Evolutionary conservation across 805 yeast species (phyloP).

Genomic region (Spathaspora boniae): DNA sequence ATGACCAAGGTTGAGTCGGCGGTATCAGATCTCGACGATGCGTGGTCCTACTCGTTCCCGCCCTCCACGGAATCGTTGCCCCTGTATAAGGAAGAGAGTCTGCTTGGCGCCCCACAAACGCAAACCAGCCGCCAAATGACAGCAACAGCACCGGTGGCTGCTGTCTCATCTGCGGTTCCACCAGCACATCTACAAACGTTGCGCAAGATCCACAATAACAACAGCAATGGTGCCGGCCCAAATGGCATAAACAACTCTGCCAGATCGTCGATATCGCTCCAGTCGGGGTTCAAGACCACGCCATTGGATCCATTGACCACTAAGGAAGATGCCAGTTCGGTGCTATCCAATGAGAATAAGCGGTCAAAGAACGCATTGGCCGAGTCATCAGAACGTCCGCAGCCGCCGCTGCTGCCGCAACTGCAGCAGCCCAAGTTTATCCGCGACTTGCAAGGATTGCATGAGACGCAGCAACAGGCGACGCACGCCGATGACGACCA

Average conservation of each 20-base stretch:
- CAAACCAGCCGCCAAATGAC: too few relatives aligned
- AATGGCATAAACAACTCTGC: too few relatives aligned
- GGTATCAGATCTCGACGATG: too few relatives aligned
- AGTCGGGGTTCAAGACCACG: constrained; percentile 38
- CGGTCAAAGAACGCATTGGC: constrained; percentile 6
- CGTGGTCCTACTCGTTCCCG: constrained; percentile 37
- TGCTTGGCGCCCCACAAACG: not conserved
- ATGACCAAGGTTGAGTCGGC: too few relatives aligned
- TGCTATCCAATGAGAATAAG: constrained; percentile 17
- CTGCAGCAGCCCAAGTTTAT: not conserved
- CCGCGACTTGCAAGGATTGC: not conserved
- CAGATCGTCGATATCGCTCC: constrained; percentile 25
- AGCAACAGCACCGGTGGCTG: too few relatives aligned
- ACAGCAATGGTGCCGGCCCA: too few relatives aligned
- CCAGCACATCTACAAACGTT: too few relatives aligned
- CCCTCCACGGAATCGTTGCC: constrained; percentile 3
- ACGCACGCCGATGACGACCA: not conserved
- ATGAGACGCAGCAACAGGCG: not conserved
- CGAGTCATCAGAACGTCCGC: not conserved
- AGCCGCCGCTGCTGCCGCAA: not conserved
- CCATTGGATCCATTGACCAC: constrained; percentile 56
- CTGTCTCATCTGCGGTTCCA: too few relatives aligned
- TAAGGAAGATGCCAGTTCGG: constrained; percentile 45
- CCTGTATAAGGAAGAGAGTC: not conserved
- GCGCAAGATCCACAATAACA: not conserved